phyloP scores from a whole-genome alignment of 2,329 filamentous ascomycete genomes.

The Fusarium domesticum region DNA sequence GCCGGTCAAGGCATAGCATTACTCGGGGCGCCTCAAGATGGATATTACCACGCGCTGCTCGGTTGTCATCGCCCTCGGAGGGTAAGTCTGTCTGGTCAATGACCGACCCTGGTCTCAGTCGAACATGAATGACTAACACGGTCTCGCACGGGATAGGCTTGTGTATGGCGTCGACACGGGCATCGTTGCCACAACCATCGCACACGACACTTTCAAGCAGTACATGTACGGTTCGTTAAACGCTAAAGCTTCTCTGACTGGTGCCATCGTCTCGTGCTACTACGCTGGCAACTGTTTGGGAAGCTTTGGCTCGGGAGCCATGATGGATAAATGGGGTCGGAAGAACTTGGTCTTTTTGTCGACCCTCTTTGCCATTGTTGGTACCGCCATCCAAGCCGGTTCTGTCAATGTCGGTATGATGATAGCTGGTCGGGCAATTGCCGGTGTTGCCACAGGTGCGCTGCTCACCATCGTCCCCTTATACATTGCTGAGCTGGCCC shows the following conservation, averaged over 20 bases:
- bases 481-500: conserved; percentile 43
- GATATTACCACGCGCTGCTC: too few relatives aligned
- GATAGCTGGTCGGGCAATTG: conserved; percentile 39
- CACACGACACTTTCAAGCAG: conserved; percentile 2
- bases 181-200: conserved; percentile 5
- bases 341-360: too few relatives aligned
- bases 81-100: too few relatives aligned
- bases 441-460: conserved; percentile 40
- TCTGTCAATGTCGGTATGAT: conserved; percentile 40
- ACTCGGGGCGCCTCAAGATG: too few relatives aligned
- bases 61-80: too few relatives aligned
- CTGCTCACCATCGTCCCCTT: conserved; percentile 25
- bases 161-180: neutral
- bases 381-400: conserved; percentile 40
- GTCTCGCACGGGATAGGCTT: neutral
- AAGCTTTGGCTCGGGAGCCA: conserved; percentile 27
- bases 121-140: too few relatives aligned
- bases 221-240: conserved; percentile 2
- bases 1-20: too few relatives aligned
- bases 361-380: conserved; percentile 28
- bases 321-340: conserved; percentile 18
- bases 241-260: conserved; percentile 1
- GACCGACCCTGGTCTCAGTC: too few relatives aligned
- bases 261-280: conserved; percentile 1
- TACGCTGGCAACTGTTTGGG: neutral